Evolutionary conservation across 306 rosid species (phyloP).

Genomic region (Fragaria ananassa): DNA sequence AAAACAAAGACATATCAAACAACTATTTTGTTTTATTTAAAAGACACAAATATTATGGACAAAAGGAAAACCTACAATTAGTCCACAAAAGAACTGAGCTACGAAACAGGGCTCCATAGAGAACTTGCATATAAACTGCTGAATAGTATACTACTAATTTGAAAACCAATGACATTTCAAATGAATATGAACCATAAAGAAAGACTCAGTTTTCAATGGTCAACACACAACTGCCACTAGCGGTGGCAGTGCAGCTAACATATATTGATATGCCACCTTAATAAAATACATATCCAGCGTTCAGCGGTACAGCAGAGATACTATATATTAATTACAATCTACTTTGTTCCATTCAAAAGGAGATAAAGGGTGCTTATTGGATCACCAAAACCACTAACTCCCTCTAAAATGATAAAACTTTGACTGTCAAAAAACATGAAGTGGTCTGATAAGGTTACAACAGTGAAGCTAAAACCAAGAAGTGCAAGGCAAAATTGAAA

Average conservation of each 20-base stretch:
- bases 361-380: not conserved
- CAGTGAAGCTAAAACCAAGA: not conserved
- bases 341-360: not conserved
- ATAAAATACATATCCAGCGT: not conserved
- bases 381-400: not conserved
- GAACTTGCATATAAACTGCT: not conserved
- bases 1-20: not conserved
- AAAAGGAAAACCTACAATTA: not conserved
- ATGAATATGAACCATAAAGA: not conserved
- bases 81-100: not conserved
- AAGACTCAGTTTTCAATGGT: not conserved
- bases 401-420: not conserved
- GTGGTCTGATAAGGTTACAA: not conserved
- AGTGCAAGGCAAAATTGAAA: not conserved
- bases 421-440: not conserved
- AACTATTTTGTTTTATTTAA: not conserved
- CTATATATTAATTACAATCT: not conserved
- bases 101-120: not conserved
- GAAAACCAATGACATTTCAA: constrained; percentile 8
- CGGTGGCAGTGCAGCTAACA: not conserved
- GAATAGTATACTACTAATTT: not conserved
- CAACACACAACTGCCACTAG: not conserved
- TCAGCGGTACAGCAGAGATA: not conserved
- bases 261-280: not conserved
- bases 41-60: not conserved